Percentiles rank a stretch among this genome's conserved stretches.
Conservation (phyloP, 1,139 yeast species). For the Pichia sp. region DNA sequence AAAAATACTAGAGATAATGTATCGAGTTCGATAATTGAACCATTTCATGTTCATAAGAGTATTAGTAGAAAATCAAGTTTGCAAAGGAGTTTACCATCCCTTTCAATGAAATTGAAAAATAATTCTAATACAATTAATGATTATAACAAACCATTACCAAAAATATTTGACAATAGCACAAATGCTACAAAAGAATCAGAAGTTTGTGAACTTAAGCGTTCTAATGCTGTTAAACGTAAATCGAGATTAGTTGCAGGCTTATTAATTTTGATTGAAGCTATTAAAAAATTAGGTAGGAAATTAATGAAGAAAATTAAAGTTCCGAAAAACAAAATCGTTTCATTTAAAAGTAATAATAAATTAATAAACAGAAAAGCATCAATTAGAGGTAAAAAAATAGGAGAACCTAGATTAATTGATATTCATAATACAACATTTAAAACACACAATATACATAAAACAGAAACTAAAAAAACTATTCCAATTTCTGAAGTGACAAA, state of each 20-base stretch:
- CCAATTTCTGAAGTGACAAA: not conserved
- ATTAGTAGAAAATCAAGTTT: not conserved
- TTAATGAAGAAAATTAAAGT: conserved; percentile 18
- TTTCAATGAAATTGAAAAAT: not conserved
- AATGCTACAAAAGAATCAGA: not conserved
- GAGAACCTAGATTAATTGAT: conserved; percentile 15
- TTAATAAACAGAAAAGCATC: not conserved
- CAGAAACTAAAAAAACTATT: not conserved
- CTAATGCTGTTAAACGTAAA: conserved; percentile 27
- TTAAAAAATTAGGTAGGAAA: conserved; percentile 12
- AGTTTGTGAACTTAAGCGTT: conserved; percentile 20
- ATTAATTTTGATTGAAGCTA: conserved; percentile 10
- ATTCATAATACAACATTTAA: conserved; percentile 13
- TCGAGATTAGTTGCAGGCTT: conserved; percentile 23
- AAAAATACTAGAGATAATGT: too few relatives aligned
- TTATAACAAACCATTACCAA: not conserved
- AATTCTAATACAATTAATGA: too few relatives aligned
- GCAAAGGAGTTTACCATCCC: conserved; percentile 3
- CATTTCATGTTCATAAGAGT: conserved; percentile 1
- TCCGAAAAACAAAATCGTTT: conserved; percentile 12
- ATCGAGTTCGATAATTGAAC: not conserved
- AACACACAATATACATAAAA: conserved; percentile 4
- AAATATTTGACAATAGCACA: not conserved
- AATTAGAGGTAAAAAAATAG: conserved; percentile 3
- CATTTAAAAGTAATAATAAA: conserved; percentile 2